Base-by-base conservation (phyloP, 116 monocot genomes). In the Dioscorea cayenensis region DNA sequence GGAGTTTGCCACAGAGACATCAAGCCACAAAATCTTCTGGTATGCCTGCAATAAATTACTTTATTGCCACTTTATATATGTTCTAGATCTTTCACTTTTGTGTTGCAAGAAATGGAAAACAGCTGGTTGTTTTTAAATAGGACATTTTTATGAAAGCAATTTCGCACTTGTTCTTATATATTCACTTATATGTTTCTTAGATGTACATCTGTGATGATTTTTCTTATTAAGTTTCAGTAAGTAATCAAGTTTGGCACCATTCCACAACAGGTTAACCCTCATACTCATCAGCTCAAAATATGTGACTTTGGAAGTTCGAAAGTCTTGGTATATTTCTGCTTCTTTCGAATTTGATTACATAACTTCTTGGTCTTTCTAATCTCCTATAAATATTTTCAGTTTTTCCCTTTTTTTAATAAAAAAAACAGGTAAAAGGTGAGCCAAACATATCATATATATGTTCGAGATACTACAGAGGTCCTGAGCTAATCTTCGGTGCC, bases 301-400 rank as follows among this genome's bases (percentile, higher is more conserved):
- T 94, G 94, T 49, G 94, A 94, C 69, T 94, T 94, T 80, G 94
- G 94, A 71, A 94, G 94, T 75, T 90, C 94, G 35, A 94, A 94
- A 90, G 94, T 94, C 49, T 74, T 94, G 94, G 94, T 90, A 92
- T 63, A 11, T 32, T 7, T 60, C 36, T 23, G 27, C 18, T 60
- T 60, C 60, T n/a, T n/a, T 55, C 17, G 18, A n/a, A 55, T 55
- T 32, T 16, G 55, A 11, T 55, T 55, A 55, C 17, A 5, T n/a
- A 16, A 55, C 55, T n/a, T 5, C 55, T n/a, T 55, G 19, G 2
- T 16, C 14, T 55, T 55, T 55, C 19, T 19, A 55, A 18, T 55
- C 16, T 55, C 17, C 55, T 55, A 55, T 55, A 18, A n/a, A n/a
- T 16, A 0, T 55, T 55, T 55, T 4, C 1, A 5, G n/a, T 62